Base-by-base conservation (phyloP, 345 rosid species). In the Lepidium aucheri region DNA sequence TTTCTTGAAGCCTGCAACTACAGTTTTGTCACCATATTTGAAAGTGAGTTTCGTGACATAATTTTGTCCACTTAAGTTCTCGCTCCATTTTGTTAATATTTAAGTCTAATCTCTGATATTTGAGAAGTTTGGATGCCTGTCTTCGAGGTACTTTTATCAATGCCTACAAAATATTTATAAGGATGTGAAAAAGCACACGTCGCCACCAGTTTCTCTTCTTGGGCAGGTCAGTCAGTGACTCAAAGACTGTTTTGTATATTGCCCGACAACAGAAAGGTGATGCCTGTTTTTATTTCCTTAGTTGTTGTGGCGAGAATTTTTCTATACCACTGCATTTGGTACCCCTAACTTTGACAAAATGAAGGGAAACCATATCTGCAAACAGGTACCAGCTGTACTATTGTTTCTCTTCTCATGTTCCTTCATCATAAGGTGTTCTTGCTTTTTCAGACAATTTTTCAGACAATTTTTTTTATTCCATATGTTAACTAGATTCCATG, bases 231-330 rank as follows among this genome's bases (percentile, higher is more conserved):
- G 80, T 74, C 34, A 61, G 4, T 52, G 28, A 50, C n/a, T 65
- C 8, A 15, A 1, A 52, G 35, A 54, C 26, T 28, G 20, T 74
- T 30, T 53, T 17, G 65, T 62, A 57, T 33, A 38, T 57, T 56
- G 13, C 28, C 18, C 20, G 34, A 47, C 20, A 43, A 50, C 67
- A 13, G 24, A 32, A 35, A 22, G 49, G 44, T 79, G 13, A 81
- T 58, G 2, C 51, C 9, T 49, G 11, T 68, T 49, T 60, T 44
- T 34, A 13, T 65, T 17, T 63, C 4, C 67, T 24, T 70, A 93
- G 98, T 68, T 93, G 79, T 69, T 93, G 34, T 93, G 98, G 97
- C 77, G 97, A 61, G 98, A 93, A 18, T 93, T 93, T 77, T 93
- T 87, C 78, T 93, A 90, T 49, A 83, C 98, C 18, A 91, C 76